These are phyloP conservation scores for Fraxinus quadrangulata DNA, from an alignment of 257 asterid genomes.

Conservation along the genomic window DNA sequence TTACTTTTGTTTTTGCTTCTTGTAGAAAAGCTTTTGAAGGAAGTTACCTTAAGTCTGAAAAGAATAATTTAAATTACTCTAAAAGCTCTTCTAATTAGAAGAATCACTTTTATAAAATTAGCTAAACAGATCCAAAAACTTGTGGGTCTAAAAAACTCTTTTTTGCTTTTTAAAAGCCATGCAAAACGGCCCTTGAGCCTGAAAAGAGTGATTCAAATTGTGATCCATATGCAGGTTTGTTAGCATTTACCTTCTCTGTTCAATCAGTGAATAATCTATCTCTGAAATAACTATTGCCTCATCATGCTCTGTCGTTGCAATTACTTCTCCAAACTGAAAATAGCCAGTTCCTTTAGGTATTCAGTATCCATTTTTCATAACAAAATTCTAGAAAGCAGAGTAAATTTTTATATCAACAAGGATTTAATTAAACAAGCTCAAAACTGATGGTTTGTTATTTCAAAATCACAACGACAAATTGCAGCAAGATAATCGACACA, in stretches of 20 bases:
- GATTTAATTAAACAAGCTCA: conserved; percentile 12
- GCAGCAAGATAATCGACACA: conserved; percentile 5
- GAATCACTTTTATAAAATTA: no score
- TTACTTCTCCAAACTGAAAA: conserved; percentile 87
- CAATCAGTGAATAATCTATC: conserved; percentile 75
- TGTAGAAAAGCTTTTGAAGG: no score
- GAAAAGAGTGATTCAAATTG: neutral
- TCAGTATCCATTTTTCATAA: conserved; percentile 10
- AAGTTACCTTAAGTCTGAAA: no score
- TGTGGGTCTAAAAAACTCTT: no score
- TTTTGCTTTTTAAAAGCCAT: no score
- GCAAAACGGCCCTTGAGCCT: neutral
- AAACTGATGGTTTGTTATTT: conserved; percentile 12
- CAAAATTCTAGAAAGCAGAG: conserved; percentile 11
- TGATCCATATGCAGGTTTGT: conserved; percentile 11
- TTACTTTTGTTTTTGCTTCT: no score
- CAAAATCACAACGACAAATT: conserved; percentile 16
- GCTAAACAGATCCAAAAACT: no score
- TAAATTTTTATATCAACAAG: conserved; percentile 10
- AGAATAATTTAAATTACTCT: no score
- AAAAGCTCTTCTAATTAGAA: no score
- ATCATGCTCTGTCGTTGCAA: conserved; percentile 82
- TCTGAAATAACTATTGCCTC: conserved; percentile 80
- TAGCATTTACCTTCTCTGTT: conserved; percentile 66
- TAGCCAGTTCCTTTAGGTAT: conserved; percentile 29